Percentiles rank a stretch among this genome's conserved stretches.
Conservation (phyloP, 495 filamentous ascomycete species). For the Letharia columbiana region DNA sequence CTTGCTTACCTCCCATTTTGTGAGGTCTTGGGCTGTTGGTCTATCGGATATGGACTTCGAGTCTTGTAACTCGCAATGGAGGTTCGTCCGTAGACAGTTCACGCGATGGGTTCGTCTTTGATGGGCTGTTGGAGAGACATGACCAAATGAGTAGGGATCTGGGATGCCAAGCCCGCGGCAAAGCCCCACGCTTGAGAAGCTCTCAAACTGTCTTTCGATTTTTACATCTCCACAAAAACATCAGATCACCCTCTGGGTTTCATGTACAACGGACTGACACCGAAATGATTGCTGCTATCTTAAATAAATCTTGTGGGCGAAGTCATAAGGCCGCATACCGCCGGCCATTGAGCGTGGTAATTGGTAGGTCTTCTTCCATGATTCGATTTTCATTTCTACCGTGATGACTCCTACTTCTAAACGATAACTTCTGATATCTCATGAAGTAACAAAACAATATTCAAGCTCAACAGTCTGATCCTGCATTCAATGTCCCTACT, state of each 20-base stretch:
- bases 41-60: not conserved
- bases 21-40: not conserved
- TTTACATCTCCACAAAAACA: not conserved
- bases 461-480: slow-evolving; percentile 50
- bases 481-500: not conserved
- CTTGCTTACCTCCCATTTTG: slow-evolving; percentile 18
- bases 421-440: slow-evolving; percentile 37
- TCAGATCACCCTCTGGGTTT: not conserved
- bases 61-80: not conserved
- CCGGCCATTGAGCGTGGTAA: not conserved
- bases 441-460: slow-evolving; percentile 33
- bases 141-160: not conserved
- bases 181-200: not conserved
- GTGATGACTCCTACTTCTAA: slow-evolving; percentile 36
- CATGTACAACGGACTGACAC: not conserved
- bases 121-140: not conserved
- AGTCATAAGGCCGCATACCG: not conserved
- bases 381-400: not conserved
- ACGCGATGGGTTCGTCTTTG: not conserved
- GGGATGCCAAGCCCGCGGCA: not conserved
- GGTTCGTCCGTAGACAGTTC: not conserved
- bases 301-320: not conserved
- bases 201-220: not conserved
- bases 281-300: not conserved
- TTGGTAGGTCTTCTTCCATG: not conserved